Conservation (phyloP, 495 filamentous ascomycete species). For the Pseudoneurospora amorphoporcata region DNA sequence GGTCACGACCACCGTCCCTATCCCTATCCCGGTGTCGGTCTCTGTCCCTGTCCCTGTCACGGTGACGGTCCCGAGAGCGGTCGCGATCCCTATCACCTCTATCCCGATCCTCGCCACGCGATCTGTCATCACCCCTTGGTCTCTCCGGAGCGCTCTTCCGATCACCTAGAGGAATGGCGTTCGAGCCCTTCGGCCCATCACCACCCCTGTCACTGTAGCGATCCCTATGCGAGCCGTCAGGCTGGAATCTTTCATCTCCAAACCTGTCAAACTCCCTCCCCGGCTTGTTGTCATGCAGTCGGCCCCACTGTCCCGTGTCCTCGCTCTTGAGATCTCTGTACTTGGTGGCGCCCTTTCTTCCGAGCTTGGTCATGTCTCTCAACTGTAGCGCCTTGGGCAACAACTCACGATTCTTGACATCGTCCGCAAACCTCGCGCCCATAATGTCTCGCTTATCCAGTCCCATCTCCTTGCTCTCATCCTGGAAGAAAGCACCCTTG, state of each 20-base stretch:
- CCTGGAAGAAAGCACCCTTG: constrained; percentile 90
- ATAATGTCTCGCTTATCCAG: constrained; percentile 71
- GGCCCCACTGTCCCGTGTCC: constrained; percentile 83
- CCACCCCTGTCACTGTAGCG: constrained; percentile 23
- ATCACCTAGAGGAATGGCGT: constrained; percentile 50
- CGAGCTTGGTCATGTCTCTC: constrained; percentile 85
- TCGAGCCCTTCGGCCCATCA: constrained; percentile 43
- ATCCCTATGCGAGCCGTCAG: constrained; percentile 39
- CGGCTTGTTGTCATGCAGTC: constrained; percentile 43
- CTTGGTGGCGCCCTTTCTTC: constrained; percentile 82
- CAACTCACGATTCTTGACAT: constrained; percentile 65
- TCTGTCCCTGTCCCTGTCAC: constrained; percentile 21
- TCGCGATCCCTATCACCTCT: constrained; percentile 16
- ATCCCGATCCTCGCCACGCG: constrained; percentile 7
- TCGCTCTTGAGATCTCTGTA: constrained; percentile 83
- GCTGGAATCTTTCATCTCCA: constrained; percentile 61
- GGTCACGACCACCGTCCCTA: constrained; percentile 11
- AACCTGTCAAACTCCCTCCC: constrained; percentile 34
- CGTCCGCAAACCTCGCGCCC: constrained; percentile 68
- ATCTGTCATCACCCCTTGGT: constrained; percentile 18
- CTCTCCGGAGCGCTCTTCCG: constrained; percentile 36
- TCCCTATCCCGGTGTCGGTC: constrained; percentile 14
- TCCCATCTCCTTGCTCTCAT: constrained; percentile 62
- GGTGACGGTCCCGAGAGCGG: constrained; percentile 17
- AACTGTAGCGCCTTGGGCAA: constrained; percentile 91